A percentile compares a stretch with the other conserved stretches of the same genome.
phyloP scores from a whole-genome alignment of 176 grass and related monocot genomes.

The Elaeis guineensis region DNA sequence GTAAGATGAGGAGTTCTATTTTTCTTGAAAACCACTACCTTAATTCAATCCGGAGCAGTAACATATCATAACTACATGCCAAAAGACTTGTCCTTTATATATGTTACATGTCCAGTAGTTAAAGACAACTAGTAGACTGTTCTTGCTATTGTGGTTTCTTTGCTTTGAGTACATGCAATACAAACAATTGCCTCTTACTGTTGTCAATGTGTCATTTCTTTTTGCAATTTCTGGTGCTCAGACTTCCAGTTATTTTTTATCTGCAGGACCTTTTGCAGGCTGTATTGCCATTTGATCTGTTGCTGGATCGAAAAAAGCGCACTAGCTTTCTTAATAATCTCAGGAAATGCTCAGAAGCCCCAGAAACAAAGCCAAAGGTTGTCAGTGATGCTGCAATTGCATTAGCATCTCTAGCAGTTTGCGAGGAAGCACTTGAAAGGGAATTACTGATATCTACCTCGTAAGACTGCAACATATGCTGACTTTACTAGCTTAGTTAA shows the following conservation, averaged over 20 bases:
- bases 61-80: too few species aligned
- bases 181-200: too few species aligned
- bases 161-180: too few species aligned
- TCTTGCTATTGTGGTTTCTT: too few species aligned
- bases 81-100: too few species aligned
- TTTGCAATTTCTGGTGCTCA: background rate
- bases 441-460: slow-evolving; percentile 95
- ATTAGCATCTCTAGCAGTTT: slow-evolving; percentile 81
- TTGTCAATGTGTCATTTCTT: too few species aligned
- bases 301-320: slow-evolving; percentile 86
- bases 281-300: slow-evolving; percentile 93
- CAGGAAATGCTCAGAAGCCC: slow-evolving; percentile 55
- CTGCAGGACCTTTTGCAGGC: slow-evolving; percentile 80
- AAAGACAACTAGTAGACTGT: too few species aligned
- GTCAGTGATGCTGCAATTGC: slow-evolving; percentile 57
- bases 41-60: too few species aligned
- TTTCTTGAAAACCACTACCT: too few species aligned
- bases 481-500: too few species aligned
- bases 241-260: slow-evolving; percentile 4
- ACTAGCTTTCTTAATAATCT: slow-evolving; percentile 77
- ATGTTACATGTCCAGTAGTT: too few species aligned
- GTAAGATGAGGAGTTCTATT: too few species aligned
- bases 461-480: slow-evolving; percentile 32
- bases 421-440: slow-evolving; percentile 91
- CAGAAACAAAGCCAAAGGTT: slow-evolving; percentile 52